phyloP scores from a whole-genome alignment of 768 basidiomycete genomes.

The Suillus americanus region DNA sequence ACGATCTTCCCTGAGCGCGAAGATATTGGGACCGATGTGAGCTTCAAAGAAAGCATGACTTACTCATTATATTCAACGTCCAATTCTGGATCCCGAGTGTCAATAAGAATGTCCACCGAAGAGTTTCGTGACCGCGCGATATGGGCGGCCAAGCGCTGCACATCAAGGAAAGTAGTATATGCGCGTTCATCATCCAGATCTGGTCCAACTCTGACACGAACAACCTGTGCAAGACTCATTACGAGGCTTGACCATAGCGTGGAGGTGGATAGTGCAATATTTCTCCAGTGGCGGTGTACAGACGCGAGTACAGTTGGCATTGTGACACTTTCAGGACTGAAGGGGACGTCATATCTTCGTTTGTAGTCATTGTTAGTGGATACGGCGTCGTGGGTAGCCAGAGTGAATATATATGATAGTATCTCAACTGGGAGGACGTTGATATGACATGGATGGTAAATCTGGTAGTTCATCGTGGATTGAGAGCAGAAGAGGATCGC shows the following conservation, averaged over 20 bases:
- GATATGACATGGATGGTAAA: conserved; percentile 27
- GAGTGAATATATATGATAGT: conserved; percentile 53
- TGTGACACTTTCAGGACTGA: conserved; percentile 42
- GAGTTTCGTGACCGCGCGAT: conserved; percentile 47
- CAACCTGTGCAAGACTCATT: conserved; percentile 34
- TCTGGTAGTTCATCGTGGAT: conserved; percentile 3
- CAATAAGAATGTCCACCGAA: conserved; percentile 56
- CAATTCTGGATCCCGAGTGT: conserved; percentile 59
- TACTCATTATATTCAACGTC: conserved; percentile 55
- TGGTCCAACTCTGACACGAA: not conserved
- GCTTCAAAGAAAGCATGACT: conserved; percentile 2
- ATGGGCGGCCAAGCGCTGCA: conserved; percentile 39
- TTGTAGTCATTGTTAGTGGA: conserved; percentile 19
- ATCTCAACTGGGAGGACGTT: conserved; percentile 54
- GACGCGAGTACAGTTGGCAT: conserved; percentile 46
- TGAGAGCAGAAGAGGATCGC: not conserved
- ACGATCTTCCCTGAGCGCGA: conserved; percentile 9
- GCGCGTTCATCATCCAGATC: not conserved
- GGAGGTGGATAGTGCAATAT: conserved; percentile 47
- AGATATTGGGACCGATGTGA: not conserved
- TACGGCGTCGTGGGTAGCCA: conserved; percentile 39
- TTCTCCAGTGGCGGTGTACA: conserved; percentile 54
- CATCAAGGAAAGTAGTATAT: conserved; percentile 27
- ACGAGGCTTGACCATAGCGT: conserved; percentile 57
- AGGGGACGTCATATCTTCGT: conserved; percentile 18